Evolutionary conservation across 192 early-diverging fungal species (phyloP), one percentile per base, ranked within the genome.

Genomic region (Endogone sp.): DNA sequence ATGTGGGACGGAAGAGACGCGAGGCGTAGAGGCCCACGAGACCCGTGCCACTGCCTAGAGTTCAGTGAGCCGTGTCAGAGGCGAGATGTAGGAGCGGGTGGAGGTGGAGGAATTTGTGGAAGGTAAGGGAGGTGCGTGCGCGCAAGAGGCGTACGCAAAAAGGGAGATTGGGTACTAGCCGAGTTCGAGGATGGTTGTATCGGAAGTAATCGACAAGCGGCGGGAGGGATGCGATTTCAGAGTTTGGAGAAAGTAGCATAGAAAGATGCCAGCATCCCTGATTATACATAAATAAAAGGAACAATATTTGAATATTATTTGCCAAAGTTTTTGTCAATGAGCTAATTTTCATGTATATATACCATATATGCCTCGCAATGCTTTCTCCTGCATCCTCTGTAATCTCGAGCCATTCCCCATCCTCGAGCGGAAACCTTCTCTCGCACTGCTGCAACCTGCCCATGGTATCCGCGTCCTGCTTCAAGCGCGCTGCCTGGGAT

Each of bases 301-400:
- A n/a, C n/a, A n/a, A n/a, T n/a, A n/a, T n/a, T n/a, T n/a, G n/a
- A n/a, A n/a, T n/a, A n/a, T n/a, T n/a, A n/a, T n/a, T n/a, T n/a
- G n/a, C n/a, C n/a, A n/a, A n/a, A n/a, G n/a, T n/a, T n/a, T n/a
- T n/a, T n/a, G n/a, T n/a, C n/a, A n/a, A n/a, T n/a, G n/a, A n/a
- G n/a, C n/a, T n/a, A n/a, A n/a, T n/a, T n/a, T n/a, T n/a, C n/a
- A n/a, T n/a, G n/a, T n/a, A n/a, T n/a, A n/a, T n/a, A 4, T 60
- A 60, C 59, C 59, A 60, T 9, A 60, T 20, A 60, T 60, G 59
- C n/a, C 59, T 23, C 4, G 59, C 59, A 26, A 60, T 60, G n/a
- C 59, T 60, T n/a, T 60, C 59, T 6, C 59, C 27, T 9, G 23
- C 4, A 28, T 60, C 59, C 59, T 60, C 59, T 20, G n/a, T 60